Evolutionary conservation across 2,329 filamentous ascomycete genomes (phyloP), one percentile per base, ranked within the genome.

Genomic region (Microdochium bolleyi): DNA sequence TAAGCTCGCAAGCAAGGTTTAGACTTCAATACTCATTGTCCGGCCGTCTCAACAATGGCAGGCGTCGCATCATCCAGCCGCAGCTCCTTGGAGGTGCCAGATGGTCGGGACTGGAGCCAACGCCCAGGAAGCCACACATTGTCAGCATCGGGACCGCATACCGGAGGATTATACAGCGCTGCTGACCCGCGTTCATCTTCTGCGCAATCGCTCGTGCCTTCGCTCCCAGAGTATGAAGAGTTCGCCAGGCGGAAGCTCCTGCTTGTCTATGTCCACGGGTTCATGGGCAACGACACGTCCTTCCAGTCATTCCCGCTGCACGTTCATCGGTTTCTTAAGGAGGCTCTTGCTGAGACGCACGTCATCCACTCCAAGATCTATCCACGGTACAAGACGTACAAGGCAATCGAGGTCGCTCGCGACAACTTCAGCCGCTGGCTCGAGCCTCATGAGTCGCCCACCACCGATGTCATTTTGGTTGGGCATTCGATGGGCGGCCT

Each of bases 401-500:
- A 83, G 60, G 77, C 83, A 37, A 83, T 92, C 52, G 77, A 84
- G 21, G 78, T 88, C 60, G 91, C 89, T 2, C 78, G 87, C 54
- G 87, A 95, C 63, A 87, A 89, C 63, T 95, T 96, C 64, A 92
- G 89, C 63, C 73, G 70, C 58, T 96, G 92, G 89, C 74, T 95
- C 27, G 74, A 79, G 54, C 89, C 89, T 7, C 89, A 95, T 61
- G 87, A 92, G 66, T 81, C 81, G 25, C 71, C 77, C 3, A 79
- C 75, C 21, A 91, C 89, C 1, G 92, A 96, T 71, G 77, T 95
- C 2, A 76, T 96, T 21, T 75, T 96, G 2, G 74, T 95, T 2
- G 91, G 92, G 1, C 92, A 96, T 67, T 95, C 89, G 44, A 92
- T 96, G 83, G 92, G 92, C 16, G 92, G 92, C 1, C 75, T 96